Percentiles rank a stretch among this genome's conserved stretches.
Conservation (phyloP, 2,329 filamentous ascomycete species). For the Curvularia eragrostidis region DNA sequence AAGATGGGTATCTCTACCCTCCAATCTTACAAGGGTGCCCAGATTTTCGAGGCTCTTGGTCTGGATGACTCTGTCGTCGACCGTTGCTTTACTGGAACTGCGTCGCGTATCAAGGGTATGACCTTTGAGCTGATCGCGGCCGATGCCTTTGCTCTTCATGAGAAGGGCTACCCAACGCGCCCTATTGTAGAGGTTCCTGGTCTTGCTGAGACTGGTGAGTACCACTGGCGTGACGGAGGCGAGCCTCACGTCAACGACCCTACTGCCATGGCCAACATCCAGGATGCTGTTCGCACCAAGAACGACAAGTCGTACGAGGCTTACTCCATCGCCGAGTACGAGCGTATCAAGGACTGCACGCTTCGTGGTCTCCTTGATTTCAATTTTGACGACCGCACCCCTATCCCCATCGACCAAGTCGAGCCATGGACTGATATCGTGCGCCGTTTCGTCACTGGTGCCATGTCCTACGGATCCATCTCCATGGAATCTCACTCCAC, state of each 20-base stretch:
- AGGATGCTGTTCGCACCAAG: slow-evolving; percentile 94
- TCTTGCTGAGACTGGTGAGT: slow-evolving; percentile 91
- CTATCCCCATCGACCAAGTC: slow-evolving; percentile 94
- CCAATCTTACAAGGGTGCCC: slow-evolving; percentile 95
- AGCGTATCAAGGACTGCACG: slow-evolving; percentile 96
- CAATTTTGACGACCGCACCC: slow-evolving; percentile 84
- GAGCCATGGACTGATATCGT: slow-evolving; percentile 99
- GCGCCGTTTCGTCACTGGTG: slow-evolving; percentile 92
- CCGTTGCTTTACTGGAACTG: slow-evolving; percentile 92
- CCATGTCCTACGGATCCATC: slow-evolving; percentile 98
- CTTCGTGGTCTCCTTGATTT: slow-evolving; percentile 94
- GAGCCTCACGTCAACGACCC: slow-evolving; percentile 96
- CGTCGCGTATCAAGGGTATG: slow-evolving; percentile 90
- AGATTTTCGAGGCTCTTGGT: slow-evolving; percentile 96
- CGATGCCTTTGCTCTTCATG: slow-evolving; percentile 93
- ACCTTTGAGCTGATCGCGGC: slow-evolving; percentile 94
- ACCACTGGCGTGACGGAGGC: slow-evolving; percentile 97
- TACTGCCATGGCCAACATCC: slow-evolving; percentile 92
- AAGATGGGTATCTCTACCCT: slow-evolving; percentile 99
- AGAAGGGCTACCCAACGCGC: slow-evolving; percentile 86
- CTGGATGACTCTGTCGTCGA: slow-evolving; percentile 92
- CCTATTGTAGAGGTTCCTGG: slow-evolving; percentile 78
- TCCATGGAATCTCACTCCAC: slow-evolving; percentile 99
- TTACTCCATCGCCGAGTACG: slow-evolving; percentile 90
- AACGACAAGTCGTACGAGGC: slow-evolving; percentile 99